Evolutionary conservation across 805 yeast genomes (phyloP).

Genomic region (Cyberlindnera japonica): DNA sequence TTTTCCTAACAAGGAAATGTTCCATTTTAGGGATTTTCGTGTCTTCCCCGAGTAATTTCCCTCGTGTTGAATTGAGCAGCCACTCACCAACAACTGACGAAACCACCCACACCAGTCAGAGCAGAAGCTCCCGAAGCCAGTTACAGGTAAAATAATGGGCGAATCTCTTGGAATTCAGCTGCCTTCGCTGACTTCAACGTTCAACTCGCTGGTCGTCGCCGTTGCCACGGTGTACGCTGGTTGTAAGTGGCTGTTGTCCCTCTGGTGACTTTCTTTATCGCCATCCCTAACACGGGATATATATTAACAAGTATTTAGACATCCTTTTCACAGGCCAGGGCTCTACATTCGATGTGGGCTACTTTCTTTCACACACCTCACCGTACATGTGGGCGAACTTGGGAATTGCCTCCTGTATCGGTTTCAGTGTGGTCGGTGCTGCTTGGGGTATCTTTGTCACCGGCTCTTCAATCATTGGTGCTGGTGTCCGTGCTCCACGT

Average conservation of each 20-base stretch:
- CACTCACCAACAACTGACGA: neutral
- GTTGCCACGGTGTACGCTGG: conserved; percentile 24
- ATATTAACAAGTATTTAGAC: conserved; percentile 17
- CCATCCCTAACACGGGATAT: neutral
- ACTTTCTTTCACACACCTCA: conserved; percentile 76
- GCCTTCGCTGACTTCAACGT: conserved; percentile 20
- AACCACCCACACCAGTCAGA: neutral
- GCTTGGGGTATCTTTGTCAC: conserved; percentile 99
- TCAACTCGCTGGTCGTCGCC: conserved; percentile 18
- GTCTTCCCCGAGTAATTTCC: neutral
- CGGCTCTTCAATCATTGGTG: conserved; percentile 92
- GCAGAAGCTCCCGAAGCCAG: neutral
- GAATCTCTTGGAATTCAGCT: conserved; percentile 5
- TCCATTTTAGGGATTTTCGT: neutral
- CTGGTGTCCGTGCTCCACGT: conserved; percentile 97
- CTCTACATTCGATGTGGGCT: conserved; percentile 87
- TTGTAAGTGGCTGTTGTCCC: conserved; percentile 15
- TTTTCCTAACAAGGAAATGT: neutral
- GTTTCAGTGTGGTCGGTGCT: conserved; percentile 93
- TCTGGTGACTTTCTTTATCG: neutral
- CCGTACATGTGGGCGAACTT: conserved; percentile 97
- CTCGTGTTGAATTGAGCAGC: conserved; percentile 8
- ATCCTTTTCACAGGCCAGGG: conserved; percentile 86
- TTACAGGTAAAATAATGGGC: conserved; percentile 1
- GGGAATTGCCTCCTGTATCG: conserved; percentile 89